Base-by-base conservation (phyloP, 2,329 filamentous ascomycete genomes). In the Xylogone sp. region DNA sequence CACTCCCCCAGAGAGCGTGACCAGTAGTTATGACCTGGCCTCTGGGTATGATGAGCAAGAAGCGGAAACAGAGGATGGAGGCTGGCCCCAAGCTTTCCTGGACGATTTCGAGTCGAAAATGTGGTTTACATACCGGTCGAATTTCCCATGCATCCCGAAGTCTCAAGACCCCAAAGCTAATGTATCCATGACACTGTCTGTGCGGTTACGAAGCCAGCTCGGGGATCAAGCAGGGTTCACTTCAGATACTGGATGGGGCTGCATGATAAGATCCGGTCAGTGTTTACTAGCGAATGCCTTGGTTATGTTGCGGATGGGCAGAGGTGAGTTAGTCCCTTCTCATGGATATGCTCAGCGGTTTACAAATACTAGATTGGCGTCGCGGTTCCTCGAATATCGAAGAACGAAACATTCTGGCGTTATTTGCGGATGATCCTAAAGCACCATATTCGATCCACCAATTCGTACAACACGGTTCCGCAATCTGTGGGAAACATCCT, bases 221-320 rank as follows among this genome's bases (percentile, higher is more conserved):
- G 79, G 83, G 10, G 90, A 96, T 46, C 82, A 89, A 52, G 78
- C 78, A 21, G 91, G 89, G 3, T 99, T 97, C 70, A 88, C 90
- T 10, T 93, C 90, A 2, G 94, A 99, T 68, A 92, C 90, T 9
- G 94, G 94, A 48, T 99, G 95, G 91, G 94, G 94, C 0, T 99
- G 94, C 66, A 99, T 99, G 94, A 97, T 99, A 61, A 79, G 94
- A 53, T 97, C 93, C 5, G 94, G 94, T 3, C 94, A 99, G 73
- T 93, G 90, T 63, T 77, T 99, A 21, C 75, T 99, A 42, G 93
- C 93, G 43, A 99, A 97, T 69, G 80, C 93, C 1, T 76, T 97
- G 61, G 72, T 83, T 18, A 78, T 88, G 50, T 73, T 92, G 45
- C 76, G 80, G 39, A 73, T 97, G 20, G 93, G 94, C 19, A 83